Evolutionary conservation across 2,329 filamentous ascomycete genomes (phyloP).

Genomic region (Aspergillus brasiliensis): DNA sequence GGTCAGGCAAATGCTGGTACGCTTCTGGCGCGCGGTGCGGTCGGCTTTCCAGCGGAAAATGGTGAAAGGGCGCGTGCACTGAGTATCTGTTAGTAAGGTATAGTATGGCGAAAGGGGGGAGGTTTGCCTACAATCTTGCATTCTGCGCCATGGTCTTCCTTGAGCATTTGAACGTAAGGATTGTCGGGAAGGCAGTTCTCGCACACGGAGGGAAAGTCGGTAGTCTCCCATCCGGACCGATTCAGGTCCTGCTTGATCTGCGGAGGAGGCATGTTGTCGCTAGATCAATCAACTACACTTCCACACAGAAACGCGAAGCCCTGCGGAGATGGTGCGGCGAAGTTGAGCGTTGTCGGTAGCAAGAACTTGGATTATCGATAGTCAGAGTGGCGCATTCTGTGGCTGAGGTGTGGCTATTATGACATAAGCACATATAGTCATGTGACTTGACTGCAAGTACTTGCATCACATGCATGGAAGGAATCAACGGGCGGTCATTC

Average conservation of each 20-base stretch:
- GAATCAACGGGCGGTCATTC: background rate
- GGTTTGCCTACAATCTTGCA: slow-evolving; percentile 62
- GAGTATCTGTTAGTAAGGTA: slow-evolving; percentile 7
- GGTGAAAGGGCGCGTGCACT: slow-evolving; percentile 91
- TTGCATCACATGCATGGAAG: background rate
- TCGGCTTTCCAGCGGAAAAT: slow-evolving; percentile 94
- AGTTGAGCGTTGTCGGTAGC: background rate
- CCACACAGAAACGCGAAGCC: background rate
- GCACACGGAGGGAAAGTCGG: slow-evolving; percentile 56
- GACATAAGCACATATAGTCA: background rate
- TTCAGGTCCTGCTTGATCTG: slow-evolving; percentile 97
- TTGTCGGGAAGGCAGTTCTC: slow-evolving; percentile 95
- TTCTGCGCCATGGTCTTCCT: slow-evolving; percentile 90
- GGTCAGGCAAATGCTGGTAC: slow-evolving; percentile 93
- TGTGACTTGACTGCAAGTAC: background rate
- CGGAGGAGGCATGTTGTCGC: slow-evolving; percentile 65
- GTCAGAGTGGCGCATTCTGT: slow-evolving; percentile 12
- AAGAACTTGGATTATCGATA: slow-evolving; percentile 18
- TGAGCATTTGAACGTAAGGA: slow-evolving; percentile 98
- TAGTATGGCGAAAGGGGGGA: too few relatives aligned
- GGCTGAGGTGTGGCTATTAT: slow-evolving; percentile 11
- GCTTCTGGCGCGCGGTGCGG: slow-evolving; percentile 86
- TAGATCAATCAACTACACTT: background rate
- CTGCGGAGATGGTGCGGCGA: slow-evolving; percentile 4
- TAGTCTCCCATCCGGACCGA: slow-evolving; percentile 90